Evolutionary conservation across 106 monocot genomes (phyloP).

Genomic region (Platanthera zijinensis): DNA sequence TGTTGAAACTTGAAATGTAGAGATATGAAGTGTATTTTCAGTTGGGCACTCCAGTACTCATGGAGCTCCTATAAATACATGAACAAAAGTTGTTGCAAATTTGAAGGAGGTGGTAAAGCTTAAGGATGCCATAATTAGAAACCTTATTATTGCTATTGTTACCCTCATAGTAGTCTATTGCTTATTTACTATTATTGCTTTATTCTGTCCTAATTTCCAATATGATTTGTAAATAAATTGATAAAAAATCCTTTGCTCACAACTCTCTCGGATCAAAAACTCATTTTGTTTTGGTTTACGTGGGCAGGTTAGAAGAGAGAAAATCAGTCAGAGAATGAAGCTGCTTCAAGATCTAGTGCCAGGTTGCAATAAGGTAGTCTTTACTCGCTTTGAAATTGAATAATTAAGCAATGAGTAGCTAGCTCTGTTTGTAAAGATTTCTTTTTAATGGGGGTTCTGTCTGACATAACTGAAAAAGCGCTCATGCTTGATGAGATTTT

Average conservation of each 20-base stretch:
- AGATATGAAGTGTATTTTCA: too few species aligned
- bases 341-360: slow-evolving; percentile 84
- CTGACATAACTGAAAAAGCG: slow-evolving; percentile 43
- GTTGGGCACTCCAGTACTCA: too few species aligned
- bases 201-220: too few species aligned
- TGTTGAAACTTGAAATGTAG: too few species aligned
- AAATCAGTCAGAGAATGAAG: slow-evolving; percentile 80
- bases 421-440: neutral
- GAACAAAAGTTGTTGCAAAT: too few species aligned
- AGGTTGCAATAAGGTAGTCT: slow-evolving; percentile 60
- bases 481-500: slow-evolving; percentile 64
- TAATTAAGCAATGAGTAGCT: neutral
- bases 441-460: neutral
- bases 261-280: neutral
- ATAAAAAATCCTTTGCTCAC: neutral
- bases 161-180: too few species aligned
- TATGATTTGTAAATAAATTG: slow-evolving; percentile 3
- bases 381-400: neutral
- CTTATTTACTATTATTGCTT: too few species aligned
- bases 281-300: neutral
- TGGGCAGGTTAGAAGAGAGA: slow-evolving; percentile 66
- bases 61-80: too few species aligned
- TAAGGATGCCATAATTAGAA: too few species aligned
- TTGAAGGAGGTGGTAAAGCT: too few species aligned
- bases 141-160: too few species aligned